Base-by-base conservation (phyloP, 2,329 filamentous ascomycete genomes). In the Chrysosporium queenslandicum region DNA sequence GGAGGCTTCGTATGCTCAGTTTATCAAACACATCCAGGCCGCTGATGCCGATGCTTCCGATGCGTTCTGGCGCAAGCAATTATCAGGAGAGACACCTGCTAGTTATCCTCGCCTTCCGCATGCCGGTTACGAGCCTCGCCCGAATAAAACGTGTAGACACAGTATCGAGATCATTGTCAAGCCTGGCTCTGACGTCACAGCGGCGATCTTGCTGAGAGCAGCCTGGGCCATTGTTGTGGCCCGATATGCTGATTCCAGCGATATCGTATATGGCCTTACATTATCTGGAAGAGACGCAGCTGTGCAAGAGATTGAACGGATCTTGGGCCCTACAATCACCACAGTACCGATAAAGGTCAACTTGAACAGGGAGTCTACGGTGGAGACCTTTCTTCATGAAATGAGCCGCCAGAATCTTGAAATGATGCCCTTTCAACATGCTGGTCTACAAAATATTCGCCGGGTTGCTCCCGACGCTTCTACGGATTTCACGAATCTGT, bases 361-460 rank as follows among this genome's bases (percentile, higher is more conserved):
- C 68, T 68, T 39, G 18, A 14, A 39, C 36, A n/a, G 12, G 12
- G 5, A 62, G 71, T 2, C 59, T 56, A 1, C 53, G 69, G 12
- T 53, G 67, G 50, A 56, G 62, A 9, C 36, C 4, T 20, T 39
- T 14, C 66, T 83, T 3, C 69, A 74, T 41, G 62, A 66, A 2
- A 70, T 83, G 2, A 79, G 82, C 37, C 66, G 75, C 20, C 72
- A 75, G 52, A 74, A 72, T 0, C 67, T 77, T 0, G 65, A 69
- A 3, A 73, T 77, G 52, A 80, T 81, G 1, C 75, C 77, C 0
- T 76, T 81, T 58, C 78, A 85, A 65, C 80, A 85, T 60, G 71
- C 76, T 4, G 71, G 71, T 4, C 47, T 73, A n/a, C 70, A 71
- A 47, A 18, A 70, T 37, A 73, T 74, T 53, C 74, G 77, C 16